Base-by-base conservation (phyloP, 495 filamentous ascomycete genomes). In the Penicillium cinerascens region DNA sequence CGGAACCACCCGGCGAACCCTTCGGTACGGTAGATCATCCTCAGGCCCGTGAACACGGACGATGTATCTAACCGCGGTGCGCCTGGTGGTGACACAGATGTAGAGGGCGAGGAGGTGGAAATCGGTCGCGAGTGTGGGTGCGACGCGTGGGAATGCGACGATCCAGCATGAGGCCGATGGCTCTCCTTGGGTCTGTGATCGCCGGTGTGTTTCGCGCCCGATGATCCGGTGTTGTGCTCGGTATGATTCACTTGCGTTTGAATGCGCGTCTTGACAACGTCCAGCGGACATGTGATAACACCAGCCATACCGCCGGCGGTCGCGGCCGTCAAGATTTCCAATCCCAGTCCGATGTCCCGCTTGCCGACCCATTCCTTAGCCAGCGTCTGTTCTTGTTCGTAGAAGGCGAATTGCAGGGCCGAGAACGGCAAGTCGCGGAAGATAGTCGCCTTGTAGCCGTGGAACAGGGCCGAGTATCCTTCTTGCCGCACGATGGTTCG, bases 261-360 rank as follows among this genome's bases (percentile, higher is more conserved):
- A n/a, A 97, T 86, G 43, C 93, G 80, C 1, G 93, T 98, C 72
- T 98, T 98, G 44, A 98, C 95, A 4, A 98, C 93, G 63, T 98
- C 93, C 56, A 98, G 80, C 13, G 93, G 93, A 64, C 91, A 96
- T 2, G 93, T 97, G 1, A 98, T 84, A 4, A 93, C 87, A 51
- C 93, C 93, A 1, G 93, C 93, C 71, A 97, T 83, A 22, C 93
- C 92, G 47, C 93, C 93, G 1, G 93, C 93, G n/a, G 84, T 87
- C 6, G 87, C 90, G 6, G 89, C 93, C 3, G 93, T 98, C 33
- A 91, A 64, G 47, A 98, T 85, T 68, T 98, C 95, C 42, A 96
- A 63, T 5, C 83, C 77, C 50, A 93, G 63, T 0, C 95, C 95
- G 48, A 98, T 93, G 46, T 95, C 88, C 41, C 81, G 75, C 36